phyloP scores from a whole-genome alignment of 768 basidiomycete species.

The Fibroporia radiculosa region DNA sequence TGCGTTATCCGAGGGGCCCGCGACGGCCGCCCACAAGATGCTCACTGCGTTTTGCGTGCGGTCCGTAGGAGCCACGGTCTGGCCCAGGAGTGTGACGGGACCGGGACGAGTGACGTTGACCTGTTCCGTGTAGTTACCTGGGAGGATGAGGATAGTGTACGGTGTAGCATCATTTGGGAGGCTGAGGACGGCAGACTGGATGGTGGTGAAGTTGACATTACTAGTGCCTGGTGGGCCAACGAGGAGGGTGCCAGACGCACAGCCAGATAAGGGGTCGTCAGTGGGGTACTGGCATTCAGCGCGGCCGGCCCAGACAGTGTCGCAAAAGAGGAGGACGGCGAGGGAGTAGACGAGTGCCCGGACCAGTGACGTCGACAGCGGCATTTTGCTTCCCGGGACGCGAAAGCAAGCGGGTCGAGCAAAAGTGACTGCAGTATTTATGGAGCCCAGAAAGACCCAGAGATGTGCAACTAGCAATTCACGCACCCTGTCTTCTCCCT shows the following conservation, averaged over 20 bases:
- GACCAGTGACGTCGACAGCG: no score
- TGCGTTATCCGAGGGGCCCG: slow-evolving; percentile 42
- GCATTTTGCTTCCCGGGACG: no score
- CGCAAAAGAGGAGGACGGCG: no score
- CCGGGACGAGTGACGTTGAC: slow-evolving; percentile 49
- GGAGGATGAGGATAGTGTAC: slow-evolving; percentile 46
- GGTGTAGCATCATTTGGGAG: slow-evolving; percentile 39
- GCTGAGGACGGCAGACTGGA: slow-evolving; percentile 50
- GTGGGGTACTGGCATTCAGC: background rate
- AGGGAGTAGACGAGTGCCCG: no score
- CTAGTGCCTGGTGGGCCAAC: slow-evolving; percentile 42
- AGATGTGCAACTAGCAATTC: no score
- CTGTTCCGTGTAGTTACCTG: slow-evolving; percentile 52
- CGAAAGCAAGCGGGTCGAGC: no score
- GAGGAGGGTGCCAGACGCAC: background rate
- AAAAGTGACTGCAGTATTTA: no score
- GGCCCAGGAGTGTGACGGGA: slow-evolving; percentile 52
- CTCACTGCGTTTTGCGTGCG: slow-evolving; percentile 4
- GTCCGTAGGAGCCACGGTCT: slow-evolving; percentile 31
- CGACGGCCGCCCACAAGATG: slow-evolving; percentile 29
- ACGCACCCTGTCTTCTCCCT: no score
- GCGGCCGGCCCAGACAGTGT: no score
- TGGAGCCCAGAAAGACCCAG: no score
- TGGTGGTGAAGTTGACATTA: slow-evolving; percentile 35
- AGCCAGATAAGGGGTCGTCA: background rate